These are phyloP conservation scores for Favolaschia claudopus DNA, from an alignment of 768 basidiomycete species.

Conservation along the genomic window DNA sequence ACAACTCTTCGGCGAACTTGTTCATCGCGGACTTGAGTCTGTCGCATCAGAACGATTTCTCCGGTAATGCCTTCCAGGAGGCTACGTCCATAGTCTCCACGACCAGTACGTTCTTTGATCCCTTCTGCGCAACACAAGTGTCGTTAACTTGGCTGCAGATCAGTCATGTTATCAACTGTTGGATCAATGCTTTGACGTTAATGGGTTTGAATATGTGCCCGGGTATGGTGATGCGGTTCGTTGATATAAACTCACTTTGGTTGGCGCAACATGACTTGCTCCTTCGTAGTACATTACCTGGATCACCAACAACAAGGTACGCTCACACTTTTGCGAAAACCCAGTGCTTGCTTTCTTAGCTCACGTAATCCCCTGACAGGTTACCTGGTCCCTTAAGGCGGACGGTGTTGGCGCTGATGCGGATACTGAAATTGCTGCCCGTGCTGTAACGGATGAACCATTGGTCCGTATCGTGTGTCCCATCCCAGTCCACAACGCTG, in stretches of 20 bases:
- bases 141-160: constrained; percentile 17
- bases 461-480: constrained; percentile 52
- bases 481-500: constrained; percentile 42
- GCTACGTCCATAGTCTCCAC: constrained; percentile 44
- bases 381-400: constrained; percentile 64
- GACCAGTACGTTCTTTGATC: constrained; percentile 34
- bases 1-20: constrained; percentile 43
- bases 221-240: constrained; percentile 49
- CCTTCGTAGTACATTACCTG: constrained; percentile 66
- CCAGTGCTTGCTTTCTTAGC: not conserved
- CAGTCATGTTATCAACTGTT: constrained; percentile 56
- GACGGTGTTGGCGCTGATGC: constrained; percentile 59
- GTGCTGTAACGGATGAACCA: constrained; percentile 75
- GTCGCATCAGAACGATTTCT: constrained; percentile 49
- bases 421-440: constrained; percentile 56
- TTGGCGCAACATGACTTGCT: constrained; percentile 37
- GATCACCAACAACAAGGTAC: constrained; percentile 59
- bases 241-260: constrained; percentile 31
- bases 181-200: constrained; percentile 51
- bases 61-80: constrained; percentile 55
- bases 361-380: constrained; percentile 4
- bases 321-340: not conserved
- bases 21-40: constrained; percentile 46
- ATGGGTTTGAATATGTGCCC: constrained; percentile 63
- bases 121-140: constrained; percentile 5